Evolutionary conservation across 2,329 filamentous ascomycete genomes (phyloP), one percentile per base, ranked within the genome.

Genomic region (Trichophaea hybrida): DNA sequence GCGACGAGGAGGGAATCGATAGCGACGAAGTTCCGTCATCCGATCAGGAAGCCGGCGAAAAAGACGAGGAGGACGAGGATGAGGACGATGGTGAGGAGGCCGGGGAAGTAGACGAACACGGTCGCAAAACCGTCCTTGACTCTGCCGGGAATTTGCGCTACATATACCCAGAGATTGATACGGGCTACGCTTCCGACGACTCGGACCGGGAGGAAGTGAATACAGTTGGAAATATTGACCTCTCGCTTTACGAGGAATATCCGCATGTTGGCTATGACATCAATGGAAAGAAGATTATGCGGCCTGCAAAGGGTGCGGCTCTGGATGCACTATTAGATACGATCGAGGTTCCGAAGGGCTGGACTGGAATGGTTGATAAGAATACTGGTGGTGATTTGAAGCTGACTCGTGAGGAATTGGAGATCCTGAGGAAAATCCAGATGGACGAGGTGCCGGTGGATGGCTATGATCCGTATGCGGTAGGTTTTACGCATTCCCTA

Each of bases 231-330:
- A 79, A 97, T 71, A 98, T 98, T 61, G 88, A 90, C 4, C 76
- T 97, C 54, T 85, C 86, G 2, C 97, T 95, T 74, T 98, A 98
- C 76, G 93, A 98, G 72, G 86, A 88, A 38, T 98, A 96, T 71
- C 93, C 93, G 55, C 93, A 98, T 72, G 96, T 98, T 71, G 93
- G 93, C 61, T 98, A 98, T 74, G 88, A 96, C 69, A 97, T 98
- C 75, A 94, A 98, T 72, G 93, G 93, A 72, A 96, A 94, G 79
- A 94, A 87, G 73, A 95, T 98, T 65, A 87, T 95, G 83, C 85
- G 93, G 56, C 93, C 93, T 5, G 93, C 94, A 3, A 91, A 89
- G 67, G 91, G 91, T 56, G 86, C 95, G 71, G 93, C 93, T 38
- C 76, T 98, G 35, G 93, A 98, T 76, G 88, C 89, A 10, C 78